Base-by-base conservation (phyloP, 768 basidiomycete genomes). In the Arthromyces matolae region DNA sequence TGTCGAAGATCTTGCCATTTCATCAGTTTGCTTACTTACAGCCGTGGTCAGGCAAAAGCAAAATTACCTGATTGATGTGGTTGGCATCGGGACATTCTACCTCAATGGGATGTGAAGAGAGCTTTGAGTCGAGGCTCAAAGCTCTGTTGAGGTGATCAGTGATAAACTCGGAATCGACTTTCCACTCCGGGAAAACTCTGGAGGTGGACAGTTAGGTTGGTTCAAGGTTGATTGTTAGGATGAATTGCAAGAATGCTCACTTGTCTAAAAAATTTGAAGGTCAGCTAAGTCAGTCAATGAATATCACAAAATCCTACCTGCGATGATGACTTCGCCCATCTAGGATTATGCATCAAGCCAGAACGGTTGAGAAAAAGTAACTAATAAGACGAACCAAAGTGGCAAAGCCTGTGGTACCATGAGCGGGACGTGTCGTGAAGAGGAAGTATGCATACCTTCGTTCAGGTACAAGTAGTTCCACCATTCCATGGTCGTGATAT, bases 401-500 rank as follows among this genome's bases (percentile, higher is more conserved):
- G 4, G 90, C 89, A 63, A 93, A 91, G n/a, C 90, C 86, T 82
- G 41, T 32, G 14, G 19, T 9, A n/a, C 23, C 10, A 10, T 36
- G 34, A 42, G 54, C 41, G 52, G 25, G 33, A 6, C 49, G 33
- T 9, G 2, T n/a, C 36, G 6, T 13, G 34, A 31, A 18, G 20
- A 25, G n/a, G 9, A 20, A 49, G 24, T 25, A 23, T 14, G 47
- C 66, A 27, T 42, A 79, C 82, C 85, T 78, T 89, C 87, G 53
- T 88, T 89, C 48, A 89, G 67, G 64, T 88, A 89, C 39, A 91
- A 73, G 63, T 88, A 84, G 52, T 88, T 81, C 89, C 89, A 93
- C 89, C 90, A 92, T 58, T 81, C 80, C 92, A 94, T 93, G 0
- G 92, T 95, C 5, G 89, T 86, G 57, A 96, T 87, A 62, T 95